Conservation (phyloP, 768 basidiomycete species). For the Boletus fagicola region DNA sequence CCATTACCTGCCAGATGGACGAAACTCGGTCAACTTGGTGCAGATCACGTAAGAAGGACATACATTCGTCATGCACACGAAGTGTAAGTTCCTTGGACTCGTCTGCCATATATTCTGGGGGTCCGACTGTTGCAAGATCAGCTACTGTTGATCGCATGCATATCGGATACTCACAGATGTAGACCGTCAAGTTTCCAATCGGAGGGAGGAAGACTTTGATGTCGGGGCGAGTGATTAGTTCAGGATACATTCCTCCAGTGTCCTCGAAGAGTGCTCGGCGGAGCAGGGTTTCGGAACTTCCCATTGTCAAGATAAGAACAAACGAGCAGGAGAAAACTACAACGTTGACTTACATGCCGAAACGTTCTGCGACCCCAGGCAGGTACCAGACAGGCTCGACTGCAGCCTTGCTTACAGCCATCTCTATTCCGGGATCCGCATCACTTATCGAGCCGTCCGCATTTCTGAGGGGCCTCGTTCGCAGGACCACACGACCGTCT, state of each 20-base stretch:
- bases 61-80: slow-evolving; percentile 93
- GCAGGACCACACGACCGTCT: slow-evolving; percentile 81
- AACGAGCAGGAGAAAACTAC: neutral
- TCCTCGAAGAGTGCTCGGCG: slow-evolving; percentile 95
- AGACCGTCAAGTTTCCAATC: slow-evolving; percentile 87
- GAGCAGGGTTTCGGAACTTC: slow-evolving; percentile 76
- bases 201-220: slow-evolving; percentile 96
- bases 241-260: slow-evolving; percentile 94
- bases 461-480: slow-evolving; percentile 60
- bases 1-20: slow-evolving; percentile 65
- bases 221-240: slow-evolving; percentile 91
- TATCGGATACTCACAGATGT: slow-evolving; percentile 64
- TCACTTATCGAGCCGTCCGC: slow-evolving; percentile 58
- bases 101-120: slow-evolving; percentile 74
- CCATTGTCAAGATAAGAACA: neutral
- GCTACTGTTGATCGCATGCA: neutral
- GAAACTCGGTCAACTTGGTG: neutral
- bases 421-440: slow-evolving; percentile 77
- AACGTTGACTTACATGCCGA: slow-evolving; percentile 69
- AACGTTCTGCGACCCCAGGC: slow-evolving; percentile 91
- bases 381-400: slow-evolving; percentile 97
- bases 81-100: slow-evolving; percentile 77
- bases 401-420: slow-evolving; percentile 87
- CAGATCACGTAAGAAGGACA: slow-evolving; percentile 17
- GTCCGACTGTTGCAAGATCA: slow-evolving; percentile 57